phyloP scores from a whole-genome alignment of 1,284 basidiomycete genomes.

The Tetrapyrgos nigripes region DNA sequence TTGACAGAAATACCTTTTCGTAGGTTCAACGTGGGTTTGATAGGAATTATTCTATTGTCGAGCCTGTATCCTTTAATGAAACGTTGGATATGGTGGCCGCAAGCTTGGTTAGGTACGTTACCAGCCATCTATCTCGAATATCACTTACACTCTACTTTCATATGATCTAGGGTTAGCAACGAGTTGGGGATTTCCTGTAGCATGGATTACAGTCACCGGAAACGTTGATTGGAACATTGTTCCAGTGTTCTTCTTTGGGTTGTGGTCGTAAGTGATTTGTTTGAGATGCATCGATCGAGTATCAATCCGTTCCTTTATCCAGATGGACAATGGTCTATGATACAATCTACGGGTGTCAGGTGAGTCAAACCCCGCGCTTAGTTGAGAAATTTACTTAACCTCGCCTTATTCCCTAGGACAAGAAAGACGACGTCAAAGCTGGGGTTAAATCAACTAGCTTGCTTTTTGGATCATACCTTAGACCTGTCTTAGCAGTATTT shows the following conservation, averaged over 20 bases:
- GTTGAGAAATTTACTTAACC: too few relatives aligned
- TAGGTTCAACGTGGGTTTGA: constrained; percentile 41
- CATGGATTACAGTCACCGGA: constrained; percentile 40
- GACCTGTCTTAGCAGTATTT: constrained; percentile 50
- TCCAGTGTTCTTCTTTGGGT: constrained; percentile 10
- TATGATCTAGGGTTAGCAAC: constrained; percentile 31
- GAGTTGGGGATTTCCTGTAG: constrained; percentile 35
- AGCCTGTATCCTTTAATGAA: constrained; percentile 68
- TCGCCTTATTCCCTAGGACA: constrained; percentile 43
- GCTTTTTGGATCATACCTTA: constrained; percentile 51
- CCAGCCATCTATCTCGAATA: not conserved
- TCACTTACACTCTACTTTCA: constrained; percentile 5
- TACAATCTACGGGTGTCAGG: constrained; percentile 60
- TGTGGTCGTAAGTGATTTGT: not conserved
- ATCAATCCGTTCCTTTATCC: constrained; percentile 25
- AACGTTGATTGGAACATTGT: not conserved
- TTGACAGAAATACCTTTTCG: constrained; percentile 22
- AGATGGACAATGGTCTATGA: constrained; percentile 60
- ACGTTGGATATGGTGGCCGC: constrained; percentile 73
- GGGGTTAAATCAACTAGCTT: constrained; percentile 66
- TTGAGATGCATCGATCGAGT: not conserved
- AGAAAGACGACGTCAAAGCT: constrained; percentile 55
- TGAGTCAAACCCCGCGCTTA: not conserved
- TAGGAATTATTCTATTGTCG: constrained; percentile 49
- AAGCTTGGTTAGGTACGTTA: constrained; percentile 59